These are phyloP conservation scores for Ambrosia hybrid DNA, from an alignment of 140 eudicot species.

Conservation along the genomic window DNA sequence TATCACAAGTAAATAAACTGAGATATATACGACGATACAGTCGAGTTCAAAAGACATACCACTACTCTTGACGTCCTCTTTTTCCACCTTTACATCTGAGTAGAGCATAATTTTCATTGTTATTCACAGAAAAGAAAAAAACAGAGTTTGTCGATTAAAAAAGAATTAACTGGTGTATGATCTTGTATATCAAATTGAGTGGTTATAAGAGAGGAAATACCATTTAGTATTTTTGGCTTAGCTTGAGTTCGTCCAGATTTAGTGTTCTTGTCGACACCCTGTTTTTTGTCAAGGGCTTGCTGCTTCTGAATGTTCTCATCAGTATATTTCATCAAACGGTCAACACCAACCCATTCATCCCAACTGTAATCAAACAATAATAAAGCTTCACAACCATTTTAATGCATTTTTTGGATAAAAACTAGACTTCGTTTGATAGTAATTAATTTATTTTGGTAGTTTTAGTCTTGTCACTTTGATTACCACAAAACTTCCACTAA, in stretches of 20 bases:
- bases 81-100: constrained; percentile 85
- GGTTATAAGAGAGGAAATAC: constrained; percentile 26
- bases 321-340: constrained; percentile 74
- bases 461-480: background rate
- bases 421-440: background rate
- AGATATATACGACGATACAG: background rate
- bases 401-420: constrained; percentile 12
- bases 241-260: constrained; percentile 74
- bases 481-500: constrained; percentile 6
- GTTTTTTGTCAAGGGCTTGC: constrained; percentile 75
- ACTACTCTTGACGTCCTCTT: constrained; percentile 70
- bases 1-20: background rate
- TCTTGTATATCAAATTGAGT: background rate
- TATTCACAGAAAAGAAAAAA: background rate
- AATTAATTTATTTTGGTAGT: no score
- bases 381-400: constrained; percentile 24
- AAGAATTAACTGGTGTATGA: background rate
- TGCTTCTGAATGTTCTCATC: constrained; percentile 82
- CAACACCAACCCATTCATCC: constrained; percentile 99
- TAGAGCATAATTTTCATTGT: constrained; percentile 5
- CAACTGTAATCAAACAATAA: constrained; percentile 65
- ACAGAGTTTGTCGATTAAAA: background rate
- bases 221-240: constrained; percentile 63
- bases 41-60: constrained; percentile 51
- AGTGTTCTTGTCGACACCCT: constrained; percentile 69